Percentiles rank a stretch among this genome's conserved stretches.
These are phyloP conservation scores for Cadophora sp. DNA, from an alignment of 2,329 filamentous ascomycete species.

Conservation along the genomic window DNA sequence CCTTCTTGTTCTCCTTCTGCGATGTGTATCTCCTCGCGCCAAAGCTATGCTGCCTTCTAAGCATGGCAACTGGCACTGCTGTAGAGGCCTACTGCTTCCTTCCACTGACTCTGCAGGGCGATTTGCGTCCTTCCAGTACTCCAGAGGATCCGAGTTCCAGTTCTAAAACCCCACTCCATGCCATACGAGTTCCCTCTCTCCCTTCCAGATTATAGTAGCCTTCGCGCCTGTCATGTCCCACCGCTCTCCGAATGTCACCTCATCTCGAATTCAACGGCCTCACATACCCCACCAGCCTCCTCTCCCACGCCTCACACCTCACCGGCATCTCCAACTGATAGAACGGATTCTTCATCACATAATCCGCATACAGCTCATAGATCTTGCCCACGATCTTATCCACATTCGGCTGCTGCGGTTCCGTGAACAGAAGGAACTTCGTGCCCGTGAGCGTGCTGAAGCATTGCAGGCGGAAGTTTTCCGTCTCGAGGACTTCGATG, in stretches of 20 bases:
- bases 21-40: too few species aligned
- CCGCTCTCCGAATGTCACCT: too few species aligned
- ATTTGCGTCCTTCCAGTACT: too few species aligned
- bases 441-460: constrained; percentile 94
- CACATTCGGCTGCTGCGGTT: constrained; percentile 74
- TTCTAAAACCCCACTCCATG: too few species aligned
- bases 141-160: too few species aligned
- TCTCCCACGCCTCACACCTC: constrained; percentile 92
- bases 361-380: constrained; percentile 95
- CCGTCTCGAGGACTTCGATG: constrained; percentile 90
- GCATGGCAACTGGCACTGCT: not conserved
- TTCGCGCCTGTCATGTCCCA: too few species aligned
- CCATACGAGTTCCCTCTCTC: too few species aligned
- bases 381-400: constrained; percentile 83
- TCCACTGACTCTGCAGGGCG: too few species aligned
- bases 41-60: too few species aligned
- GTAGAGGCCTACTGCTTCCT: too few species aligned
- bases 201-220: too few species aligned
- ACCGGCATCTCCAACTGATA: constrained; percentile 98
- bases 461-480: constrained; percentile 94
- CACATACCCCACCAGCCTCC: constrained; percentile 82
- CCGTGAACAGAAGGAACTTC: constrained; percentile 96
- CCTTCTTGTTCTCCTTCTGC: not conserved
- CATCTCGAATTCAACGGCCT: constrained; percentile 67
- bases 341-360: constrained; percentile 99